Evolutionary conservation across 176 grass and related monocot species (phyloP).

Genomic region (Phragmites australis): DNA sequence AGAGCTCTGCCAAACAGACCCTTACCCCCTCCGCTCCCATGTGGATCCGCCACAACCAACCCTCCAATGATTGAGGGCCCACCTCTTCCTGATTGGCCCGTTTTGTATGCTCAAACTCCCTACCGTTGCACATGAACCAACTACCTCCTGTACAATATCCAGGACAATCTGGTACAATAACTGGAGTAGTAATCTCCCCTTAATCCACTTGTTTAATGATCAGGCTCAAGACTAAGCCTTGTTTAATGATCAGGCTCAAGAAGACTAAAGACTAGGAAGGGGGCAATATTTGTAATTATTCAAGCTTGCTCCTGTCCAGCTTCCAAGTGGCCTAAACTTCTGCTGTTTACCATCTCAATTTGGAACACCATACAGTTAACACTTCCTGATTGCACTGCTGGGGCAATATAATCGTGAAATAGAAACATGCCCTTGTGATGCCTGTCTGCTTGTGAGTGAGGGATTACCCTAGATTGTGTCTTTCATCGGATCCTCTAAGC

Average conservation of each 20-base stretch:
- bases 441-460: not conserved
- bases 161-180: not conserved
- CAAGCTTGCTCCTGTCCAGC: no score
- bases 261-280: not conserved
- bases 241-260: not conserved
- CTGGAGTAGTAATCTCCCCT: not conserved
- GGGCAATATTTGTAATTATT: no score
- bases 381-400: not conserved
- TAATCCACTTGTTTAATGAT: not conserved
- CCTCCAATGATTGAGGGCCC: not conserved
- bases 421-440: not conserved
- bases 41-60: no score
- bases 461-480: not conserved
- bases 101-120: not conserved
- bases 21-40: no score
- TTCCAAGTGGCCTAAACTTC: no score
- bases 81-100: not conserved
- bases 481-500: not conserved
- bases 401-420: not conserved
- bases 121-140: slow-evolving; percentile 18
- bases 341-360: no score
- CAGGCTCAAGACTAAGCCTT: not conserved
- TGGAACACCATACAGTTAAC: not conserved
- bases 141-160: not conserved
- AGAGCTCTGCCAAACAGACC: no score